Evolutionary conservation across 441 rosid species (phyloP), one percentile per base, ranked within the genome.

Genomic region (Gossypium gossypioides): DNA sequence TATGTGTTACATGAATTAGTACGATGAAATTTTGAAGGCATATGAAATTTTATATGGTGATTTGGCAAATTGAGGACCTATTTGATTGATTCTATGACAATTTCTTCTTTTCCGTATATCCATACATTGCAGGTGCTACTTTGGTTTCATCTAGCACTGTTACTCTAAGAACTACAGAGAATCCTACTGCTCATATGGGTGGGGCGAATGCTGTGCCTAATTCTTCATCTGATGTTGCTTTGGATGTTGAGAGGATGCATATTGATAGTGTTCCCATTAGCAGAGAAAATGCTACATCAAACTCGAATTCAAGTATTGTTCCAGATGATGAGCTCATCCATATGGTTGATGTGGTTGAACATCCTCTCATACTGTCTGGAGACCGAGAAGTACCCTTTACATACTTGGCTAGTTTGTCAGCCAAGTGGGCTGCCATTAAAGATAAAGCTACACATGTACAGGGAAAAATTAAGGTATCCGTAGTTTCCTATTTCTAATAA

Each of bases 371-470:
- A 56, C 65, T 84, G 56, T 79, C 88, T 56, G 81, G 88, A 72
- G 82, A 84, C 48, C 78, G 54, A 24, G 95, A 89, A 84, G 86
- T 64, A 50, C 98, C 99, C 68, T 92, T 95, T 83, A 88, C 96
- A 4, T 95, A 95, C 84, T 79, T 95, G 48, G 93, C 98, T 57
- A 88, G 89, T 76, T 82, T 92, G 84, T 84, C 92, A 68, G 86
- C 87, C 73, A 89, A 86, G 75, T 87, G 96, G 95, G 89, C 89
- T 79, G 83, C 86, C n/a, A 64, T 71, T 76, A 85, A 84, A 84
- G 89, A 86, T 77, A 82, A 75, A 66, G 61, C 63, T 72, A 61
- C 81, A 62, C 84, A 77, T 71, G 77, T 92, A 66, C 84, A 68
- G 76, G 98, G 98, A 68, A 95, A 78, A 74, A 80, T 95, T 68